Conservation (phyloP, 192 early-diverging fungal genomes). For the Tieghemiomyces parasiticus region DNA sequence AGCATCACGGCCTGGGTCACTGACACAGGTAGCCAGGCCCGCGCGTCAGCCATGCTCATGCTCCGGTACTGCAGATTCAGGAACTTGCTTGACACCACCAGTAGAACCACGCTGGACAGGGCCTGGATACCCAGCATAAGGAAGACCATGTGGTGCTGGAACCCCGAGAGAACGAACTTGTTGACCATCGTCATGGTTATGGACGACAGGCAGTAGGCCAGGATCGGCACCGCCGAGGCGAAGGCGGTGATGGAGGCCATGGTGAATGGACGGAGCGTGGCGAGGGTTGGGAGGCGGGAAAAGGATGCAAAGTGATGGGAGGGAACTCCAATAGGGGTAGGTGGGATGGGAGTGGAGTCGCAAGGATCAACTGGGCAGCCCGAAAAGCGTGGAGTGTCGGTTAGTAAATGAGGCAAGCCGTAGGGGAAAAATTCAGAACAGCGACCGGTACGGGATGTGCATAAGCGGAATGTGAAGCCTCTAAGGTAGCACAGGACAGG, state of each 20-base stretch:
- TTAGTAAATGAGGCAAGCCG: too few species aligned
- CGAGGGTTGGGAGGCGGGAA: too few species aligned
- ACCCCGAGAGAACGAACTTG: slow-evolving; percentile 71
- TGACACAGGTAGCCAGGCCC: slow-evolving; percentile 75
- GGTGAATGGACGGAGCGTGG: too few species aligned
- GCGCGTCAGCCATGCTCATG: slow-evolving; percentile 43
- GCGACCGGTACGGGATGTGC: too few species aligned
- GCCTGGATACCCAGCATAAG: slow-evolving; percentile 65
- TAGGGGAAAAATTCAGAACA: too few species aligned
- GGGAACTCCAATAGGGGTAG: too few species aligned
- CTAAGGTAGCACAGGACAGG: too few species aligned
- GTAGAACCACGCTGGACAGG: slow-evolving; percentile 37
- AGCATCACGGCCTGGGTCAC: slow-evolving; percentile 82
- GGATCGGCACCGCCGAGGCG: slow-evolving; percentile 44
- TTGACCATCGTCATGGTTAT: slow-evolving; percentile 85
- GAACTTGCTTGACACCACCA: slow-evolving; percentile 35
- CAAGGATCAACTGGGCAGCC: too few species aligned
- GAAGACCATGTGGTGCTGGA: slow-evolving; percentile 75
- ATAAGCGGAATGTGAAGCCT: too few species aligned
- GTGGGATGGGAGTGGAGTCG: too few species aligned
- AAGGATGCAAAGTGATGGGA: too few species aligned
- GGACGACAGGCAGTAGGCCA: slow-evolving; percentile 75
- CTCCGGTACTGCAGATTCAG: slow-evolving; percentile 46
- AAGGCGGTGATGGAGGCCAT: slow-evolving; percentile 4
- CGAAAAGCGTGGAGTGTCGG: too few species aligned